A percentile compares a stretch with the other conserved stretches of the same genome.
phyloP scores from a whole-genome alignment of 2,329 filamentous ascomycete genomes.

The Ophiobolus disseminans region DNA sequence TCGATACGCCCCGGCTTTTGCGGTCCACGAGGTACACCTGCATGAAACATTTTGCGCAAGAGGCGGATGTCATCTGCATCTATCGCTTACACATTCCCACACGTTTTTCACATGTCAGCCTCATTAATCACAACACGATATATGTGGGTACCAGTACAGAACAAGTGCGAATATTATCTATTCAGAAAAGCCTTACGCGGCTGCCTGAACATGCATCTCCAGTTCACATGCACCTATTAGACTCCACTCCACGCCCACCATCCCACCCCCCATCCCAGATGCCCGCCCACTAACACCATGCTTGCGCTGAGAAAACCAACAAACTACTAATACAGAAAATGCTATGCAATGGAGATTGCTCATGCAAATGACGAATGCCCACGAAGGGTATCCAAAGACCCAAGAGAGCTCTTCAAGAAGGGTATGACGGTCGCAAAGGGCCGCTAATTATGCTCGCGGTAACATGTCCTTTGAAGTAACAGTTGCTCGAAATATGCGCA shows the following conservation, averaged over 20 bases:
- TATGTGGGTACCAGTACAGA: neutral
- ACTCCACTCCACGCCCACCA: conserved; percentile 4
- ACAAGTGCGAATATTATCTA: too few species aligned
- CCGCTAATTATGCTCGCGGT: conserved; percentile 12
- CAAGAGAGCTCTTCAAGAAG: conserved; percentile 14
- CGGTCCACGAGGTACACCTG: conserved; percentile 23
- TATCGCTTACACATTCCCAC: too few species aligned
- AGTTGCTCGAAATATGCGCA: neutral
- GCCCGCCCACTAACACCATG: conserved; percentile 17
- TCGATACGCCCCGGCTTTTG: conserved; percentile 8
- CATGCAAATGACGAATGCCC: conserved; percentile 3
- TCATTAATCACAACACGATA: neutral
- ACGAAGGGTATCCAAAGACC: conserved; percentile 2
- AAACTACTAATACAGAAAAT: conserved; percentile 18
- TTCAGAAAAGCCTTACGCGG: too few species aligned
- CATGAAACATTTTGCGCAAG: conserved; percentile 14
- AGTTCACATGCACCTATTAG: neutral
- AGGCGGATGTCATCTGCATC: conserved; percentile 8
- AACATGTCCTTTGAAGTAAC: conserved; percentile 6
- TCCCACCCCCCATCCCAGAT: conserved; percentile 9
- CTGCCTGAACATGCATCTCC: neutral
- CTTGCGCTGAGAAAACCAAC: conserved; percentile 8
- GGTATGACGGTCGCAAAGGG: conserved; percentile 8
- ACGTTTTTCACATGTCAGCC: conserved; percentile 9
- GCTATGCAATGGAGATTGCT: conserved; percentile 2